Conservation (phyloP, 805 yeast genomes). For the Starmerella sirachaensis region DNA sequence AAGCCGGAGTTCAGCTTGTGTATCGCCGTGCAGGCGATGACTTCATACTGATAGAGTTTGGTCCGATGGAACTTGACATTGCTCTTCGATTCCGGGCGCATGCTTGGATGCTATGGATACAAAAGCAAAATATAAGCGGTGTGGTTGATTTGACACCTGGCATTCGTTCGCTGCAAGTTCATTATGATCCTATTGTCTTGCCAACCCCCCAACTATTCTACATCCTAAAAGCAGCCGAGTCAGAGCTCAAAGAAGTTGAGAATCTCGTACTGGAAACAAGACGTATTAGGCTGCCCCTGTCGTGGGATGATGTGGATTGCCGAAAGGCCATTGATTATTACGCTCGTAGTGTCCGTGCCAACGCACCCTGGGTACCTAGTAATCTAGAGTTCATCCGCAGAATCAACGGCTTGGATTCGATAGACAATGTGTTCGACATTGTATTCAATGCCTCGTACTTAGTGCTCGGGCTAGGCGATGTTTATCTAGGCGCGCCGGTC, state of each 20-base stretch:
- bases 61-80: slow-evolving; percentile 74
- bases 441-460: slow-evolving; percentile 75
- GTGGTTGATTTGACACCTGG: slow-evolving; percentile 93
- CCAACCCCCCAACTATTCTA: slow-evolving; percentile 34
- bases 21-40: slow-evolving; percentile 96
- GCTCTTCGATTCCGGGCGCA: slow-evolving; percentile 74
- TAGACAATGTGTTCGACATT: slow-evolving; percentile 67
- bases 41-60: slow-evolving; percentile 79
- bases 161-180: slow-evolving; percentile 83
- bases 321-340: slow-evolving; percentile 80
- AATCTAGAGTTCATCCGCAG: slow-evolving; percentile 88
- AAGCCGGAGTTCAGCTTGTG: slow-evolving; percentile 56
- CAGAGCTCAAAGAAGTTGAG: slow-evolving; percentile 26
- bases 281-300: slow-evolving; percentile 77
- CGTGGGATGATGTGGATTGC: slow-evolving; percentile 83
- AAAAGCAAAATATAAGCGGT: slow-evolving; percentile 47
- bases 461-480: slow-evolving; percentile 92
- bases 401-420: slow-evolving; percentile 60
- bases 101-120: slow-evolving; percentile 62
- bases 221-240: background rate
- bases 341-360: slow-evolving; percentile 78
- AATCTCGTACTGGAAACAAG: slow-evolving; percentile 79
- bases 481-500: slow-evolving; percentile 93
- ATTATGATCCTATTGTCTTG: slow-evolving; percentile 52
- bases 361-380: slow-evolving; percentile 95